Evolutionary conservation across 352 stramenopile genomes (phyloP).

Genomic region (Thalassiosira exigua): DNA sequence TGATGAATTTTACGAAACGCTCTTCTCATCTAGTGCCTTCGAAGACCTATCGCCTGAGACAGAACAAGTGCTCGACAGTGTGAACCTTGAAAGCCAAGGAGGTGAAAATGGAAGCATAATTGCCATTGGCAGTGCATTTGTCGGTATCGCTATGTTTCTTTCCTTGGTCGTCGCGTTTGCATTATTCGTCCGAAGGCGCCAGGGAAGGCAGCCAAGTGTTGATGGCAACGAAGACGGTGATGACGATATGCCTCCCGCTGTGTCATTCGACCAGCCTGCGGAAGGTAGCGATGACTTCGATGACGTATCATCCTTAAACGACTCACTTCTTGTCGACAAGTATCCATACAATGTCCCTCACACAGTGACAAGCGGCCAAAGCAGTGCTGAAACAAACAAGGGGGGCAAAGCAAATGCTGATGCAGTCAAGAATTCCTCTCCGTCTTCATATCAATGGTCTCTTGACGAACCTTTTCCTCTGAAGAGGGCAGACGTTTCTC

Average conservation of each 20-base stretch:
- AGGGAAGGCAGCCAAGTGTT: background rate
- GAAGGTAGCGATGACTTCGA: conserved; percentile 9
- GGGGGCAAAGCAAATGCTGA: background rate
- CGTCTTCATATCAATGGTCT: conserved; percentile 25
- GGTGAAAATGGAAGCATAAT: background rate
- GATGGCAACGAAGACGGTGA: background rate
- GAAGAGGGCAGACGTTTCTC: background rate
- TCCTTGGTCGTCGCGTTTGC: conserved; percentile 11
- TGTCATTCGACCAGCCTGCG: background rate
- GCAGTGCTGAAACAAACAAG: background rate
- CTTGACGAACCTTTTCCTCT: conserved; percentile 28
- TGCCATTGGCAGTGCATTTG: conserved; percentile 13
- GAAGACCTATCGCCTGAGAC: background rate
- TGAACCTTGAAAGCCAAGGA: background rate
- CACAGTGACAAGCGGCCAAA: background rate
- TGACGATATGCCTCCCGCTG: conserved; percentile 8
- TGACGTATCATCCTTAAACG: conserved; percentile 28
- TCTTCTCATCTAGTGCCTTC: conserved; percentile 12
- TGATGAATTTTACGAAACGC: conserved; percentile 16
- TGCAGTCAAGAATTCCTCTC: background rate
- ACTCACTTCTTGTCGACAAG: conserved; percentile 6
- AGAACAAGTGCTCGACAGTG: background rate
- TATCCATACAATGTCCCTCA: conserved; percentile 41
- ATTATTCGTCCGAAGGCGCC: background rate
- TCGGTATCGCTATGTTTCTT: conserved; percentile 7